Evolutionary conservation across 78 protist genomes (phyloP).

Genomic region (Dictyostelium intermedium): DNA sequence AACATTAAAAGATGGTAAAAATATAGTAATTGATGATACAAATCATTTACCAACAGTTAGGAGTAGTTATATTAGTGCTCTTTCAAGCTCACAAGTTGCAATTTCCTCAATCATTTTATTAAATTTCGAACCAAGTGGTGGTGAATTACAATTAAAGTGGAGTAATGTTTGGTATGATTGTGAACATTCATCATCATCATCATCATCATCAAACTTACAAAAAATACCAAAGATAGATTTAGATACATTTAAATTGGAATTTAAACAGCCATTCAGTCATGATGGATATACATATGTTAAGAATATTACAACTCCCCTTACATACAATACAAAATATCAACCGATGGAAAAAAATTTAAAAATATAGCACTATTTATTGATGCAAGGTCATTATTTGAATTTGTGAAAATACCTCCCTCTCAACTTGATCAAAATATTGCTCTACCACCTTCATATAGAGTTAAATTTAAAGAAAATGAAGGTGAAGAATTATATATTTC

Average conservation of each 20-base stretch:
- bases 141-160: conserved; percentile 52
- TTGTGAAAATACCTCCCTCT: not conserved
- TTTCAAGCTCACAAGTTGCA: not conserved
- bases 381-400: conserved; percentile 11
- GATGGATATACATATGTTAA: conserved; percentile 19
- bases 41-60: conserved; percentile 50
- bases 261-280: conserved; percentile 7
- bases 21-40: conserved; percentile 48
- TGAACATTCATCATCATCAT: not conserved
- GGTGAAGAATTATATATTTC: not conserved
- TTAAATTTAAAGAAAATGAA: not conserved
- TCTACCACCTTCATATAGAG: not conserved
- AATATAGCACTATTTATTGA: conserved; percentile 5
- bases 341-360: not conserved
- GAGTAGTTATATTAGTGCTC: conserved; percentile 24
- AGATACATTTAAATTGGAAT: conserved; percentile 16
- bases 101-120: not conserved
- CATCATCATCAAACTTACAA: not conserved
- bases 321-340: not conserved
- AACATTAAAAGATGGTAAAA: conserved; percentile 10
- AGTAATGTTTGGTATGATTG: conserved; percentile 13
- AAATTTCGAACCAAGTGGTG: conserved; percentile 36
- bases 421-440: not conserved
- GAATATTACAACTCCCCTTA: conserved; percentile 29
- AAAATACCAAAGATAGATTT: not conserved